Percentiles rank a stretch among this genome's conserved stretches.
phyloP scores from a whole-genome alignment of 2,329 filamentous ascomycete genomes.

The Scytalidium sp. region DNA sequence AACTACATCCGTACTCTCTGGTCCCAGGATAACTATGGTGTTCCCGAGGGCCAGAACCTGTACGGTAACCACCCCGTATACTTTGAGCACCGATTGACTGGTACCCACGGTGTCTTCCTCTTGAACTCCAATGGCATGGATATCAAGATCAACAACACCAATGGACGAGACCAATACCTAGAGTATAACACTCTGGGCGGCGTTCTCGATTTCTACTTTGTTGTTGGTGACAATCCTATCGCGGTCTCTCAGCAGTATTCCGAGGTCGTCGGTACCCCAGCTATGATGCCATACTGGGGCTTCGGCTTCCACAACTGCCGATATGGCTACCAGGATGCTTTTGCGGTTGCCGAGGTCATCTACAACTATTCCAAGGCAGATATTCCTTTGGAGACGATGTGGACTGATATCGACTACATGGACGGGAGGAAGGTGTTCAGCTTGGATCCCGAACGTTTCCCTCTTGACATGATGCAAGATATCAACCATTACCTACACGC shows the following conservation, averaged over 20 bases:
- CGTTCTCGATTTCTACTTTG: constrained; percentile 69
- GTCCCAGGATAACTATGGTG: constrained; percentile 56
- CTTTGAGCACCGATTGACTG: constrained; percentile 55
- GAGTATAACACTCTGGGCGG: constrained; percentile 80
- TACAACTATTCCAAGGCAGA: constrained; percentile 62
- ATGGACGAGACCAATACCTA: constrained; percentile 56
- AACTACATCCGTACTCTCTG: constrained; percentile 62
- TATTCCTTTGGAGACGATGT: constrained; percentile 69
- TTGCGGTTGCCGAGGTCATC: constrained; percentile 63
- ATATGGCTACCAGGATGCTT: constrained; percentile 62
- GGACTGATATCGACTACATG: constrained; percentile 65
- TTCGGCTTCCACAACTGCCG: constrained; percentile 63
- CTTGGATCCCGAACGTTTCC: constrained; percentile 61
- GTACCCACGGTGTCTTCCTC: constrained; percentile 65
- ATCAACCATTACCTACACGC: constrained; percentile 64
- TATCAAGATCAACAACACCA: constrained; percentile 65
- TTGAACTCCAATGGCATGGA: constrained; percentile 77
- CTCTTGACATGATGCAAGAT: constrained; percentile 58
- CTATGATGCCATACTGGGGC: constrained; percentile 63
- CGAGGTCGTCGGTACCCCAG: constrained; percentile 51
- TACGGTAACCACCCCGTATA: constrained; percentile 65
- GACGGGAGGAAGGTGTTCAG: constrained; percentile 56
- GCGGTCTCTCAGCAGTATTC: constrained; percentile 59
- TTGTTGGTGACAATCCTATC: constrained; percentile 55
- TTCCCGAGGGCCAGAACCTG: constrained; percentile 54